Conservation (phyloP, 2,329 filamentous ascomycete species). For the Calonectria multiphialidica region DNA sequence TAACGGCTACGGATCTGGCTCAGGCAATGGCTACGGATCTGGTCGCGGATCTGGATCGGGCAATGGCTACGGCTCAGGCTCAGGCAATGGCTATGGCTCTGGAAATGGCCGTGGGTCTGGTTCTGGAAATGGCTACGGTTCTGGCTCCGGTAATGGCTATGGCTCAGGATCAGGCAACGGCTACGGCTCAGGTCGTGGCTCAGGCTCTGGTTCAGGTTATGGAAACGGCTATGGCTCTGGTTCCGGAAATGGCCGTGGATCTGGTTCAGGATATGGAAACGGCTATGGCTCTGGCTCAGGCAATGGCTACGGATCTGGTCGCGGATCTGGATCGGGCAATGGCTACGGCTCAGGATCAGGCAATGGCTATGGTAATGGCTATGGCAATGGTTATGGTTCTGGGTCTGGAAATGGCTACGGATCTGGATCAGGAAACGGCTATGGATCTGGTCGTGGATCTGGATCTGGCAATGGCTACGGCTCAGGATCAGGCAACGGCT, state of each 20-base stretch:
- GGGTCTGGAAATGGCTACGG: not conserved
- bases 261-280: not conserved
- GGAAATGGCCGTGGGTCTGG: not conserved
- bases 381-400: not conserved
- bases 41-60: not conserved
- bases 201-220: not conserved
- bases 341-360: not conserved
- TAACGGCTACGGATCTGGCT: not conserved
- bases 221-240: not conserved
- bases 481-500: not conserved
- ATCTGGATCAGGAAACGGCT: not conserved
- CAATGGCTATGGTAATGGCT: not conserved
- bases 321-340: not conserved
- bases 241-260: not conserved
- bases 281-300: not conserved
- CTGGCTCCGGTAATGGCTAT: not conserved
- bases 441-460: not conserved
- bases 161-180: not conserved
- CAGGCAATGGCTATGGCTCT: not conserved
- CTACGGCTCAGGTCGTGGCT: not conserved
- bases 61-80: not conserved
- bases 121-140: not conserved
- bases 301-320: not conserved
- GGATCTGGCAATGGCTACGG: not conserved
- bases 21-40: not conserved